Evolutionary conservation across 139 green algal genomes (phyloP).

Genomic region (Haematococcus sp.): DNA sequence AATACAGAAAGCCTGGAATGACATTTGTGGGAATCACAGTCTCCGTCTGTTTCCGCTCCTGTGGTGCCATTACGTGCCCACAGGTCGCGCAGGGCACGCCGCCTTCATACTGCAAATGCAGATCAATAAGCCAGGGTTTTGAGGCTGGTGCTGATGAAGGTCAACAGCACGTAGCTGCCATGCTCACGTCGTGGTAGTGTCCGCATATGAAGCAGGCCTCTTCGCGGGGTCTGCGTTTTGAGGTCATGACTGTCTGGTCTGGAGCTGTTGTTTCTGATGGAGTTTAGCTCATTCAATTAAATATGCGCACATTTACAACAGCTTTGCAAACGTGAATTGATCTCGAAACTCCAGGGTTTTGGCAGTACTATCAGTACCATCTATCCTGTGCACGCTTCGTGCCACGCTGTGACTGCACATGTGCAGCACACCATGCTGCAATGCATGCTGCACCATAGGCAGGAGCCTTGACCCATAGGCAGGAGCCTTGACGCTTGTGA

Average conservation of each 20-base stretch:
- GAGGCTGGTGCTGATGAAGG: not conserved
- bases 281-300: too few species aligned
- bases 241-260: not conserved
- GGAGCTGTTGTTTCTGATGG: too few species aligned
- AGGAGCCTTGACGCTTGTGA: too few species aligned
- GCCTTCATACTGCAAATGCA: slow-evolving; percentile 61
- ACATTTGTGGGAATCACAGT: slow-evolving; percentile 73
- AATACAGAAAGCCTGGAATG: slow-evolving; percentile 77
- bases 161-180: not conserved
- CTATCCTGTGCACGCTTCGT: too few species aligned
- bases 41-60: slow-evolving; percentile 28
- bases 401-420: too few species aligned
- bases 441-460: too few species aligned
- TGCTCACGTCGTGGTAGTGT: slow-evolving; percentile 86
- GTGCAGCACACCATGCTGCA: too few species aligned
- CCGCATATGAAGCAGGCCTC: slow-evolving; percentile 83
- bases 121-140: not conserved
- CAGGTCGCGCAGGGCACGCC: slow-evolving; percentile 80
- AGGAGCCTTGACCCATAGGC: too few species aligned
- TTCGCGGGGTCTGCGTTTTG: slow-evolving; percentile 40
- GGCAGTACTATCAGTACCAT: too few species aligned
- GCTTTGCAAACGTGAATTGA: too few species aligned
- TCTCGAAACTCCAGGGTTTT: too few species aligned
- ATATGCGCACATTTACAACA: too few species aligned
- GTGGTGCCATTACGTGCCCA: slow-evolving; percentile 68